Percentiles rank a stretch among this genome's conserved stretches.
Evolutionary conservation across 257 asterid genomes (phyloP).

Genomic region (Nicotiana tomentosiformis): DNA sequence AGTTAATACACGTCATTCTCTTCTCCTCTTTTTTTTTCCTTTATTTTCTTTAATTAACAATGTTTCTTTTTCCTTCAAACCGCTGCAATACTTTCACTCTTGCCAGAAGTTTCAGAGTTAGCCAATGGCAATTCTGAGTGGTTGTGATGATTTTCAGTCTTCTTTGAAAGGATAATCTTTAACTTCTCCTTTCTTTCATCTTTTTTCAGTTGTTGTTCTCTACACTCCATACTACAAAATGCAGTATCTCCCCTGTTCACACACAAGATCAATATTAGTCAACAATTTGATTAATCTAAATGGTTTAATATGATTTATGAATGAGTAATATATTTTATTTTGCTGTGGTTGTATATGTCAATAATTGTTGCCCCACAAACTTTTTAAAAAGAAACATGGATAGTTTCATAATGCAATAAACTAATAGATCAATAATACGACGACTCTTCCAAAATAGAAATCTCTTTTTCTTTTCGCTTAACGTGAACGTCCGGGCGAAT

Average conservation of each 20-base stretch:
- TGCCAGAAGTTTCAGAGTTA: constrained; percentile 14
- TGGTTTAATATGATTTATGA: not conserved
- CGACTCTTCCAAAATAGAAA: too few relatives aligned
- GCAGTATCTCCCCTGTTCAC: constrained; percentile 38
- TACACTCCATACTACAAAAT: constrained; percentile 45
- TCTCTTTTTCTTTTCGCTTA: too few relatives aligned
- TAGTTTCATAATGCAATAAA: not conserved
- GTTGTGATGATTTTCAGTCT: constrained; percentile 15
- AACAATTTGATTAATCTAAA: not conserved
- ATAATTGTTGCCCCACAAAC: not conserved
- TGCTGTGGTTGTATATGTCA: not conserved
- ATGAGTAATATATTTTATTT: not conserved
- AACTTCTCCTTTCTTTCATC: constrained; percentile 29
- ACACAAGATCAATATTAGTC: not conserved
- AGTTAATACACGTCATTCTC: not conserved
- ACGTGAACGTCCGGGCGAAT: too few relatives aligned
- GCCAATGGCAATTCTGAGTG: constrained; percentile 1
- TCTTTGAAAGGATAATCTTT: not conserved
- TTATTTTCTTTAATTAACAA: too few relatives aligned
- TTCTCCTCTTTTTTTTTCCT: not conserved
- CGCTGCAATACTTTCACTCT: constrained; percentile 18
- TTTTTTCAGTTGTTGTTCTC: constrained; percentile 33
- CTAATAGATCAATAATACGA: too few relatives aligned
- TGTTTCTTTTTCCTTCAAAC: constrained; percentile 4
- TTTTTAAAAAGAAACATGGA: not conserved